Evolutionary conservation across 306 rosid species (phyloP).

Genomic region (Medicago truncatula): DNA sequence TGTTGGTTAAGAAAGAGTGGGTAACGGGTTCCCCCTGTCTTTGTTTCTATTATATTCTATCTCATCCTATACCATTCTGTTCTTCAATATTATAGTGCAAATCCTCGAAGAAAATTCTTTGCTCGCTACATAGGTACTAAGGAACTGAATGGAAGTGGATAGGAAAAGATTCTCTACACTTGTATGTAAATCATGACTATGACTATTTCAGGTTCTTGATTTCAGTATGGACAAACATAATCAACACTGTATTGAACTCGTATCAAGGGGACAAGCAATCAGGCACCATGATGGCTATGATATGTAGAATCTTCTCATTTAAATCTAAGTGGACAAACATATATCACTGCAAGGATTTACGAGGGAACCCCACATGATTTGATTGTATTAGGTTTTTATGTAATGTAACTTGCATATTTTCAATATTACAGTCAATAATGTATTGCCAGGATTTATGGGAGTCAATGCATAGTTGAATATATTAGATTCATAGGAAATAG

Average conservation of each 20-base stretch:
- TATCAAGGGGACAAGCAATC: conserved; percentile 19
- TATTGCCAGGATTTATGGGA: no score
- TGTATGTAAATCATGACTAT: conserved; percentile 18
- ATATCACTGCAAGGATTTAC: conserved; percentile 29
- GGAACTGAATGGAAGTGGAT: no score
- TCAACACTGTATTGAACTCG: not conserved
- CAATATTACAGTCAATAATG: no score
- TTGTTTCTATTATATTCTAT: not conserved
- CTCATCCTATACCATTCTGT: not conserved
- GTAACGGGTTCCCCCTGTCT: not conserved
- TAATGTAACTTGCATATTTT: conserved; percentile 1
- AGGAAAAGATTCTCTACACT: no score
- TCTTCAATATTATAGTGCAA: not conserved
- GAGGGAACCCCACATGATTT: not conserved
- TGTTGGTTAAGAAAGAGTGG: not conserved
- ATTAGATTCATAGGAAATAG: conserved; percentile 6
- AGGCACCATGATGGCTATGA: conserved; percentile 10
- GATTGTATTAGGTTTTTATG: not conserved
- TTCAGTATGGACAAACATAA: conserved; percentile 24
- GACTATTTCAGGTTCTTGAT: conserved; percentile 13
- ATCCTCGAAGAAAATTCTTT: not conserved
- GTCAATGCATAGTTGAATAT: not conserved
- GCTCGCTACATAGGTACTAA: not conserved
- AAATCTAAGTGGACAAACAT: not conserved
- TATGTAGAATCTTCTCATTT: conserved; percentile 16